Base-by-base conservation (phyloP, 192 early-diverging fungal species). In the Coemansia sp. region DNA sequence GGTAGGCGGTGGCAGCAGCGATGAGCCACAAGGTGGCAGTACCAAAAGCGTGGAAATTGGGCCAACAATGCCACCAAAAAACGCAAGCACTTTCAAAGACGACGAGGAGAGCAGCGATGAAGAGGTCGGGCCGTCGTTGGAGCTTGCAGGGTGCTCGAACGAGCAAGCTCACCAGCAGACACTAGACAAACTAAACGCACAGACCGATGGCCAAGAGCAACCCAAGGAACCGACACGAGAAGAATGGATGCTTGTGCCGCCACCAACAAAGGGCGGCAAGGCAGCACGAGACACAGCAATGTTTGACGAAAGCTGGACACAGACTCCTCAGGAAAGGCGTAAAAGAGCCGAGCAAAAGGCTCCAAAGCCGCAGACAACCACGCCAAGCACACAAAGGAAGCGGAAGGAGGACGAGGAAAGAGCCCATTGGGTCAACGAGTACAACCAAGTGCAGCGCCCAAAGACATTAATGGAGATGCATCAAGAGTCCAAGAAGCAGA, bases 201-300 rank as follows among this genome's bases (percentile, higher is more conserved):
- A 68, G 2, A 48, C 45, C 31, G 23, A 26, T 4, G 23, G 4
- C 4, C 23, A 26, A 4, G 54, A 45, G 41, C 54, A 32, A 40
- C 11, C 31, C 54, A 18, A 12, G 2, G 1, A 14, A 6, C 30
- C 31, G 18, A 52, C 47, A 37, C 66, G 66, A 18, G 62, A 53
- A 12, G 62, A 65, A 36, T 76, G 74, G 74, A 76, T 76, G 74
- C 56, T 76, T 7, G 64, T 76, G 10, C 66, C 74, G 23, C 74
- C 74, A n/a, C 56, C 67, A 8, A 37, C 39, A 40, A 48, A 66
- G 50, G 58, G 47, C 46, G 45, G 32, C 39, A 42, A 32, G 12
- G 12, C 20, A 10, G 21, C 30, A 11, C 16, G 23, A n/a, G 55
- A 43, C 8, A 34, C 41, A 11, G 43, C 50, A 21, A 7, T 76